These are phyloP conservation scores for Fusarium globosum DNA, from an alignment of 2,329 filamentous ascomycete genomes.

Conservation along the genomic window DNA sequence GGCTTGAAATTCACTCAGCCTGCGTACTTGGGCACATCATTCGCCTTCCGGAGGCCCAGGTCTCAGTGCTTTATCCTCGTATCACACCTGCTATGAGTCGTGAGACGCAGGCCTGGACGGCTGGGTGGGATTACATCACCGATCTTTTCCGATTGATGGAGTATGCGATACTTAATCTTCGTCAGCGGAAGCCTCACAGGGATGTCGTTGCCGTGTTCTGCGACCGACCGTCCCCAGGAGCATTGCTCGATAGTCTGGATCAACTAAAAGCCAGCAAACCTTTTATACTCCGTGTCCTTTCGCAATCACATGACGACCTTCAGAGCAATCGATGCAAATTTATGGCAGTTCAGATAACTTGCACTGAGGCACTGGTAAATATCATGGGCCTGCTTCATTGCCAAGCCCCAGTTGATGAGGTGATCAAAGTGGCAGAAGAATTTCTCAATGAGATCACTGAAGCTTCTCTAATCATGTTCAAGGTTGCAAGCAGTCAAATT, in stretches of 20 bases:
- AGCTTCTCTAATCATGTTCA: neutral
- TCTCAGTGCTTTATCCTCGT: neutral
- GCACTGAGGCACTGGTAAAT: neutral
- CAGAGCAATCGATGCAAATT: neutral
- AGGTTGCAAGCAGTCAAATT: neutral
- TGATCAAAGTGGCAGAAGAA: neutral
- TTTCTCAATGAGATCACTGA: neutral
- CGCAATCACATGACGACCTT: neutral
- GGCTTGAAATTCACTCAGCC: neutral
- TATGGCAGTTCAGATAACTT: neutral
- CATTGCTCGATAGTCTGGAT: neutral
- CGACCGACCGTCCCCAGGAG: neutral
- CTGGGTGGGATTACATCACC: conserved; percentile 5
- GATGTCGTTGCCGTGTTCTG: neutral
- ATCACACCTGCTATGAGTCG: conserved; percentile 3
- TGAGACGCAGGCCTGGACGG: neutral
- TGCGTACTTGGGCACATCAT: neutral
- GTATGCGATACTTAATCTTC: neutral
- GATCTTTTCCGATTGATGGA: neutral
- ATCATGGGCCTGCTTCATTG: conserved; percentile 1
- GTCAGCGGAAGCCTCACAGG: neutral
- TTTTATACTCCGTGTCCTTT: neutral
- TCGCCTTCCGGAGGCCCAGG: neutral
- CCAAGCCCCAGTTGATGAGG: neutral
- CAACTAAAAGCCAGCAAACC: neutral